Evolutionary conservation across 1,284 basidiomycete genomes (phyloP).

Genomic region (Puccinia hordei): DNA sequence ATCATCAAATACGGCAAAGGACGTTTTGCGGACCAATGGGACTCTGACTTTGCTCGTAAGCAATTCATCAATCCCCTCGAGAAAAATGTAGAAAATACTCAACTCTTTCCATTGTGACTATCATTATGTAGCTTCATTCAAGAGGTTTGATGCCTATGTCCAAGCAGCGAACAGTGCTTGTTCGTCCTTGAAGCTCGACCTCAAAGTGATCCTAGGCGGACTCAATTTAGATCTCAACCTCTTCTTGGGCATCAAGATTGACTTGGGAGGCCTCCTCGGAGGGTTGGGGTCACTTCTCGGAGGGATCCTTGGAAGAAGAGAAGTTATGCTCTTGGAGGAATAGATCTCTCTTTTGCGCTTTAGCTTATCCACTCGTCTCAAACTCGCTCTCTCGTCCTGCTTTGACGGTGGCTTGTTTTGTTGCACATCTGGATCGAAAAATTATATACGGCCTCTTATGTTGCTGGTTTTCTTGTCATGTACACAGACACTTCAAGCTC

Average conservation of each 20-base stretch:
- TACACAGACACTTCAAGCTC: no score
- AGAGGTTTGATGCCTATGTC: neutral
- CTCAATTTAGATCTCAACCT: neutral
- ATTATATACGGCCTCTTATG: no score
- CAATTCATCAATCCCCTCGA: no score
- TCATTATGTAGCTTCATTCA: neutral
- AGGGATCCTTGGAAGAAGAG: neutral
- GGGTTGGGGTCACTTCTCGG: neutral
- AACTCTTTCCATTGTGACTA: neutral
- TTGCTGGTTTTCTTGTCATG: no score
- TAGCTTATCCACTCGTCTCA: neutral
- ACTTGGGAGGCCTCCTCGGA: neutral
- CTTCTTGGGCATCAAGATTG: neutral
- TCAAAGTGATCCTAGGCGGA: neutral
- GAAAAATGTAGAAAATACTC: no score
- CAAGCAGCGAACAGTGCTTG: neutral
- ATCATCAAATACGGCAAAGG: neutral
- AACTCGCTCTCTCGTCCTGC: neutral
- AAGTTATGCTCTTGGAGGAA: conserved; percentile 3
- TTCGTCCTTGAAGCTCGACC: neutral
- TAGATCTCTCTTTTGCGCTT: neutral
- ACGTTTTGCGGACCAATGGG: neutral
- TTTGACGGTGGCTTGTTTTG: neutral
- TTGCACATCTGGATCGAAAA: neutral
- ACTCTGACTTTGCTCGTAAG: neutral